Evolutionary conservation across 192 early-diverging fungal species (phyloP).

Genomic region (Neocallimastix lanati): DNA sequence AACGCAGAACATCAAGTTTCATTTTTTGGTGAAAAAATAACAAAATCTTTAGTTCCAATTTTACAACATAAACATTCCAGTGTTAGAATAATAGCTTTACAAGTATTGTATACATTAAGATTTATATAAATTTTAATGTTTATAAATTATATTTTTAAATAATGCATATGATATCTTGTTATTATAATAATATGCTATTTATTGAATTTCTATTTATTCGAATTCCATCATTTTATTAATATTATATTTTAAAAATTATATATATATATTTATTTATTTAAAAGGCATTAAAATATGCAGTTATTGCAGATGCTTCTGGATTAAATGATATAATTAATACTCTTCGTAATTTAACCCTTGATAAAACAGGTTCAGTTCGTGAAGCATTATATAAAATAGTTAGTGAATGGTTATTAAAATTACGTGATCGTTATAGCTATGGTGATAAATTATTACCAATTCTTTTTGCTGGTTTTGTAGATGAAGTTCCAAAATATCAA

Average conservation of each 20-base stretch:
- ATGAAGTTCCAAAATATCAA: conserved; percentile 16
- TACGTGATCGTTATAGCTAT: conserved; percentile 25
- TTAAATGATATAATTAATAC: conserved; percentile 19
- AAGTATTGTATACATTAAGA: too few species aligned
- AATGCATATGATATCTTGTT: too few species aligned
- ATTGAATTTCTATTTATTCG: too few species aligned
- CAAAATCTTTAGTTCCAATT: conserved; percentile 16
- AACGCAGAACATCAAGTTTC: conserved; percentile 6
- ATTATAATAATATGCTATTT: too few species aligned
- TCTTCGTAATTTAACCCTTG: conserved; percentile 15
- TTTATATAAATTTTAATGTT: too few species aligned
- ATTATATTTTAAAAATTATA: too few species aligned
- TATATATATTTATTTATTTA: too few species aligned
- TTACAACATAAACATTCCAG: conserved; percentile 28
- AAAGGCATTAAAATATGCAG: conserved; percentile 12
- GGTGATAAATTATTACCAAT: conserved; percentile 27
- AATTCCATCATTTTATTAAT: too few species aligned
- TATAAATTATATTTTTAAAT: too few species aligned
- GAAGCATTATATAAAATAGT: conserved; percentile 17
- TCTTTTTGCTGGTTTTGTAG: conserved; percentile 20
- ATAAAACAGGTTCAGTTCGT: conserved; percentile 25
- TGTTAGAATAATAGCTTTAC: conserved; percentile 14
- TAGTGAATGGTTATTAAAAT: conserved; percentile 14
- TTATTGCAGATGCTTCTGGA: conserved; percentile 18
- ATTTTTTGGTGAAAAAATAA: conserved; percentile 11